phyloP scores from a whole-genome alignment of 192 early-diverging fungal species.

The Blastocladiella britannica region DNA sequence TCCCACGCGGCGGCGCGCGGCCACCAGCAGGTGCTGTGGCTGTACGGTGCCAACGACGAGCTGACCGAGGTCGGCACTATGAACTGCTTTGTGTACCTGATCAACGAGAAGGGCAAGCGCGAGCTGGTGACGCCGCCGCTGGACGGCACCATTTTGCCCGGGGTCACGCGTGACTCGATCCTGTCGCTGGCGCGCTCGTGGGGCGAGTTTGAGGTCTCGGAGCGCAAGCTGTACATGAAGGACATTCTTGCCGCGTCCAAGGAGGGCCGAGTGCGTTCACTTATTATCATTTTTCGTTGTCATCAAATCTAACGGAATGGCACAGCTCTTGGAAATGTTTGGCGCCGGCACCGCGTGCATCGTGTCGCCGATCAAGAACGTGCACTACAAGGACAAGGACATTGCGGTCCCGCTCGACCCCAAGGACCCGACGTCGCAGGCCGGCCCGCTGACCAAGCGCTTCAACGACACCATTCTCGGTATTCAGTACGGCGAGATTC shows the following conservation, averaged over 20 bases:
- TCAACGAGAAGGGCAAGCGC: slow-evolving; percentile 53
- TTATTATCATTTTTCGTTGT: background rate
- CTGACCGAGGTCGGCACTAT: slow-evolving; percentile 94
- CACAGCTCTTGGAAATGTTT: slow-evolving; percentile 71
- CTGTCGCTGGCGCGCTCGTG: slow-evolving; percentile 51
- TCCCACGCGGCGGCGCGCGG: slow-evolving; percentile 68
- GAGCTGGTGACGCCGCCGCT: slow-evolving; percentile 81
- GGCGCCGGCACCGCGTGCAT: slow-evolving; percentile 91
- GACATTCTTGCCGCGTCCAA: slow-evolving; percentile 51
- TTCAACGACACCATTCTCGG: slow-evolving; percentile 70
- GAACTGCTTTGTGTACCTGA: slow-evolving; percentile 85
- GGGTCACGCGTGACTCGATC: slow-evolving; percentile 87
- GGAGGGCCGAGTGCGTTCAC: slow-evolving; percentile 31
- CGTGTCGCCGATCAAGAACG: slow-evolving; percentile 74
- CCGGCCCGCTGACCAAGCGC: slow-evolving; percentile 62
- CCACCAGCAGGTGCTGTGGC: slow-evolving; percentile 86
- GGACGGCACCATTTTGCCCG: slow-evolving; percentile 86
- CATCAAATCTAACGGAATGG: background rate
- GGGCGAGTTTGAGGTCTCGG: slow-evolving; percentile 72
- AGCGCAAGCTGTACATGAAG: slow-evolving; percentile 62
- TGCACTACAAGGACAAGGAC: slow-evolving; percentile 57
- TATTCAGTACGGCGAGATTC: slow-evolving; percentile 83
- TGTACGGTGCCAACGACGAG: slow-evolving; percentile 64
- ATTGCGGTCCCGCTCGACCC: slow-evolving; percentile 74
- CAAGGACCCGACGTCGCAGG: slow-evolving; percentile 45